Evolutionary conservation across 2,329 filamentous ascomycete species (phyloP), one percentile per base, ranked within the genome.

Genomic region (Fusarium protoensiforme): DNA sequence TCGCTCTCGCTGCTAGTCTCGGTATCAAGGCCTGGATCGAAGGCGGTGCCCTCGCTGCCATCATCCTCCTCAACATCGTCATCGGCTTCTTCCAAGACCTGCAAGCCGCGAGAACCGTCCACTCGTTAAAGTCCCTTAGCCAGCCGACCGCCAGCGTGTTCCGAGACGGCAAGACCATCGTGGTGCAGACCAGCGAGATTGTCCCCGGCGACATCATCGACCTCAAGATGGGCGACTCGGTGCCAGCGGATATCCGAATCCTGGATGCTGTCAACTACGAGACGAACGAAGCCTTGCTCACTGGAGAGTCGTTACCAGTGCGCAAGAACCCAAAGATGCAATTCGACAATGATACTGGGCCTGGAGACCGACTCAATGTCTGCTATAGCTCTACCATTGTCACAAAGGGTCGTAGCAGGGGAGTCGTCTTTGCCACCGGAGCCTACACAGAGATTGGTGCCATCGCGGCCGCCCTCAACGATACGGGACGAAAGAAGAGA

Each of bases 381-480:
- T 89, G 87, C n/a, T 92, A 89, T 76, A 90, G 88, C 75, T 90
- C 88, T 20, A 90, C 88, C 2, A 90, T 87, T 29, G 88, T 92
- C 54, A 91, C 89, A 16, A 89, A 89, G 71, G 90, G 90, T 20
- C 86, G 90, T 60, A 89, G 87, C 31, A 87, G 83, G 27, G 90
- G 89, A 64, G 86, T 92, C 43, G 89, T 91, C 22, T 87, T 90
- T 65, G 87, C 88, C 11, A 91, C 89, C n/a, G 90, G 88, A 10
- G 88, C 90, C 85, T 83, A 85, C 63, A 92, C 90, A 16, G 89
- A 91, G 79, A 88, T 92, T 65, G 90, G 90, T 57, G 86, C 86
- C 67, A 91, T 92, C 71, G 90, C 90, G 11, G 86, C 81, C 58
- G 70, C 82, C n/a, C 75, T 90, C 82, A 71, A 81, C 16, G 78